These are phyloP conservation scores for Jimgerdemannia flammicorona DNA, from an alignment of 192 early-diverging fungal species.

Conservation along the genomic window DNA sequence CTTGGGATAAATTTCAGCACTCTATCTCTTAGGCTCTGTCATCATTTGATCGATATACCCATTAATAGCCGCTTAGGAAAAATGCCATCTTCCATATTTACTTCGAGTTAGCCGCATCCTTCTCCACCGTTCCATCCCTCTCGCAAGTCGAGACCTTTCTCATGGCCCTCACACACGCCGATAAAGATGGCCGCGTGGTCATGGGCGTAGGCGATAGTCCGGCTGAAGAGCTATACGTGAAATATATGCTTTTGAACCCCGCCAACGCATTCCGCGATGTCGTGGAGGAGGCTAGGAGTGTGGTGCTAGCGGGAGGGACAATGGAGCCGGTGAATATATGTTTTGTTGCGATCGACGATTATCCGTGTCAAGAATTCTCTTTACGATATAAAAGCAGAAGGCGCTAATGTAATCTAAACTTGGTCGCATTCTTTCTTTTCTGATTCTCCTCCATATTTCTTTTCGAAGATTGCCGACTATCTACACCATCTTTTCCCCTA, in stretches of 20 bases:
- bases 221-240: slow-evolving; percentile 32
- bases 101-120: background rate
- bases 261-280: slow-evolving; percentile 73
- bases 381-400: slow-evolving; percentile 3
- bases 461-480: slow-evolving; percentile 37
- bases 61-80: too few species aligned
- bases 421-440: slow-evolving; percentile 22
- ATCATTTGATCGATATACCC: background rate
- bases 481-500: slow-evolving; percentile 50
- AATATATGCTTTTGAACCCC: slow-evolving; percentile 87
- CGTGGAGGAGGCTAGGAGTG: slow-evolving; percentile 72
- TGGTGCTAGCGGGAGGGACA: slow-evolving; percentile 90
- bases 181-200: slow-evolving; percentile 71
- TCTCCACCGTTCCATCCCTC: slow-evolving; percentile 34
- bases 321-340: slow-evolving; percentile 77
- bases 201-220: slow-evolving; percentile 18
- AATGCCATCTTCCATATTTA: too few species aligned
- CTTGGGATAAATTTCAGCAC: too few species aligned
- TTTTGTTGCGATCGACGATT: background rate
- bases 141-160: slow-evolving; percentile 49
- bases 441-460: background rate
- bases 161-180: slow-evolving; percentile 51
- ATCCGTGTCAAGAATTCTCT: too few species aligned
- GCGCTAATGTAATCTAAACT: background rate
- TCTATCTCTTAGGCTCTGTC: too few species aligned